phyloP scores from a whole-genome alignment of 305 asterid species.

The Rubia occidens region DNA sequence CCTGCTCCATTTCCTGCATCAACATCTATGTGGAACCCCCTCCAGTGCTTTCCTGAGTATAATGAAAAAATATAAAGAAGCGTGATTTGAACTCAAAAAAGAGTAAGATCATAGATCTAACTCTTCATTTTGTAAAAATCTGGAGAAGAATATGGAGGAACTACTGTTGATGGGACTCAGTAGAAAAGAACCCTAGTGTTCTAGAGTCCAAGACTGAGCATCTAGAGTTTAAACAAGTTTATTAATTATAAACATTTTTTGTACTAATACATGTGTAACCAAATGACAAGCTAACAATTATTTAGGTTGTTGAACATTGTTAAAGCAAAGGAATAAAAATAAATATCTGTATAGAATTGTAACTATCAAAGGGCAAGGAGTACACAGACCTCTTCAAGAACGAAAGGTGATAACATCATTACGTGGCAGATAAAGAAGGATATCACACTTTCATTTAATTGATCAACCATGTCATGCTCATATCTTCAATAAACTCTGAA shows the following conservation, averaged over 20 bases:
- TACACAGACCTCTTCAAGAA: conserved; percentile 75
- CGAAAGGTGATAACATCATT: conserved; percentile 13
- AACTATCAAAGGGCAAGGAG: conserved; percentile 93
- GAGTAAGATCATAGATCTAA: conserved; percentile 6
- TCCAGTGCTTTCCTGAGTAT: conserved; percentile 77
- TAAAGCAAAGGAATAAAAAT: not conserved
- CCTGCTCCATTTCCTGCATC: conserved; percentile 99
- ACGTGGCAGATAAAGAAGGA: not conserved
- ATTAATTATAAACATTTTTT: not conserved
- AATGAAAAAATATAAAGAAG: conserved; percentile 21
- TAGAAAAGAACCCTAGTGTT: not conserved
- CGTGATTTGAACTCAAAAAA: conserved; percentile 11
- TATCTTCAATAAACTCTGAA: not conserved
- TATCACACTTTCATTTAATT: not conserved
- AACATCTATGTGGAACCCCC: conserved; percentile 86
- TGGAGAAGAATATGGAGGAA: not conserved
- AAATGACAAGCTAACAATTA: not conserved
- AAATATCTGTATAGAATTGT: conserved; percentile 38
- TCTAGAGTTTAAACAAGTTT: not conserved
- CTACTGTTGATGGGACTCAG: not conserved
- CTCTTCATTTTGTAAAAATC: not conserved
- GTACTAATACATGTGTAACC: not conserved
- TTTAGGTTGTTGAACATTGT: not conserved
- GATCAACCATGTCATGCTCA: not conserved
- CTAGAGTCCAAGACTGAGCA: not conserved